Percentiles rank a stretch among this genome's conserved stretches.
Evolutionary conservation across 2,329 filamentous ascomycete genomes (phyloP).

Genomic region (Pestalotiopsis sp.): DNA sequence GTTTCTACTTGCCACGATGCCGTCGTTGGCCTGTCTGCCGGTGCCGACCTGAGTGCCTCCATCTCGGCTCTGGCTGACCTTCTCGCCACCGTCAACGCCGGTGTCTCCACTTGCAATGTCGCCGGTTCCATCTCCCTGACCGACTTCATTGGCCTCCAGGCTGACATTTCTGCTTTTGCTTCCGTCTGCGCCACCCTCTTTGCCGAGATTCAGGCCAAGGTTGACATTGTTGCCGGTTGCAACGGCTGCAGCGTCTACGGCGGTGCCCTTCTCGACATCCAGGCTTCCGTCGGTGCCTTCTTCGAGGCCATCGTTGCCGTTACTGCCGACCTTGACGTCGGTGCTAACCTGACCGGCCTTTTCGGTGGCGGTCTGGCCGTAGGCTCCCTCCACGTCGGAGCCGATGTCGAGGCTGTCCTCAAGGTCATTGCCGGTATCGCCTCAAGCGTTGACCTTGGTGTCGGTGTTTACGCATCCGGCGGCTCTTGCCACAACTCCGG

Average conservation of each 20-base stretch:
- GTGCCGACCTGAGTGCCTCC: conserved; percentile 7
- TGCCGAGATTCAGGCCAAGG: conserved; percentile 11
- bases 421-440: conserved; percentile 31
- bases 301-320: conserved; percentile 11
- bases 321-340: conserved; percentile 20
- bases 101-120: conserved; percentile 7
- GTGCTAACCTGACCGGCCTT: conserved; percentile 4
- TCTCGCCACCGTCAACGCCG: conserved; percentile 4
- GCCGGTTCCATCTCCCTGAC: conserved; percentile 11
- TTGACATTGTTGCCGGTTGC: conserved; percentile 6
- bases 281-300: conserved; percentile 6
- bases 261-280: conserved; percentile 9
- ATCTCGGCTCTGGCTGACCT: conserved; percentile 8
- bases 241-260: conserved; percentile 8
- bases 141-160: conserved; percentile 10
- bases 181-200: conserved; percentile 9
- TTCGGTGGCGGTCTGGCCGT: background rate
- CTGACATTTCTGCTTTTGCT: background rate
- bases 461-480: background rate
- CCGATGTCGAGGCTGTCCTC: conserved; percentile 30
- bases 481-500: conserved; percentile 8
- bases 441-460: conserved; percentile 12
- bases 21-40: conserved; percentile 9
- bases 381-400: conserved; percentile 20
- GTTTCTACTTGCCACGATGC: conserved; percentile 5